These are phyloP conservation scores for Pseudophaeomoniella oleicola DNA, from an alignment of 2,329 filamentous ascomycete species.

Conservation along the genomic window DNA sequence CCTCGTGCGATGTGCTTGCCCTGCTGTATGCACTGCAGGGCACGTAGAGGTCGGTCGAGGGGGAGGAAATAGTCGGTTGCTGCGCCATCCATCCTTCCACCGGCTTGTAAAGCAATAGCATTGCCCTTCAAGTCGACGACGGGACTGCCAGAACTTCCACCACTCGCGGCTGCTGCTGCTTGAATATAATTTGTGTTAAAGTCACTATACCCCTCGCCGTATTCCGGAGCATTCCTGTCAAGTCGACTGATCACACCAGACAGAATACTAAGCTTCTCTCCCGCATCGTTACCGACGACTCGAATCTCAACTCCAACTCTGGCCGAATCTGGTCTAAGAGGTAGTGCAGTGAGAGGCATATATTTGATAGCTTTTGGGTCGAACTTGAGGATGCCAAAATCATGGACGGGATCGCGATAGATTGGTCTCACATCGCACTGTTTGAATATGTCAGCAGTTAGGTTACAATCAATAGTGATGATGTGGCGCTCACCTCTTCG, in stretches of 20 bases:
- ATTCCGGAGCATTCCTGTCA: conserved; percentile 92
- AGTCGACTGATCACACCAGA: conserved; percentile 94
- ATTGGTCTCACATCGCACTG: conserved; percentile 91
- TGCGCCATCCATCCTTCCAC: conserved; percentile 82
- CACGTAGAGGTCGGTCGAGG: conserved; percentile 75
- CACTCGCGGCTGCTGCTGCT: conserved; percentile 89
- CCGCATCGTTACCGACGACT: conserved; percentile 95
- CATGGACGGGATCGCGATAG: conserved; percentile 95
- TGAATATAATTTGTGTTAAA: conserved; percentile 97
- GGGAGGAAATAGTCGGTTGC: conserved; percentile 97
- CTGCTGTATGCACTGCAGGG: conserved; percentile 70
- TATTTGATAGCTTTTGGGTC: conserved; percentile 94
- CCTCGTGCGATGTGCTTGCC: conserved; percentile 67
- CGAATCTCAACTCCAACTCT: conserved; percentile 83
- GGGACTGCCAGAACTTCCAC: conserved; percentile 94
- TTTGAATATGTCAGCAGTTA: conserved; percentile 7
- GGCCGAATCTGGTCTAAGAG: conserved; percentile 72
- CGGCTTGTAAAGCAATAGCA: conserved; percentile 85
- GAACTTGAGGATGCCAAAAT: conserved; percentile 94
- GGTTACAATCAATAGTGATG: conserved; percentile 1
- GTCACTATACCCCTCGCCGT: conserved; percentile 94
- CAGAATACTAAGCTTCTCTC: conserved; percentile 94
- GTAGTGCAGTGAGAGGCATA: conserved; percentile 72
- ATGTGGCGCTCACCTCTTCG: conserved; percentile 44
- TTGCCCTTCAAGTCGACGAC: conserved; percentile 91